Percentiles rank a stretch among this genome's conserved stretches.
phyloP scores from a whole-genome alignment of 2,329 filamentous ascomycete genomes.

The Helotiales sp. region DNA sequence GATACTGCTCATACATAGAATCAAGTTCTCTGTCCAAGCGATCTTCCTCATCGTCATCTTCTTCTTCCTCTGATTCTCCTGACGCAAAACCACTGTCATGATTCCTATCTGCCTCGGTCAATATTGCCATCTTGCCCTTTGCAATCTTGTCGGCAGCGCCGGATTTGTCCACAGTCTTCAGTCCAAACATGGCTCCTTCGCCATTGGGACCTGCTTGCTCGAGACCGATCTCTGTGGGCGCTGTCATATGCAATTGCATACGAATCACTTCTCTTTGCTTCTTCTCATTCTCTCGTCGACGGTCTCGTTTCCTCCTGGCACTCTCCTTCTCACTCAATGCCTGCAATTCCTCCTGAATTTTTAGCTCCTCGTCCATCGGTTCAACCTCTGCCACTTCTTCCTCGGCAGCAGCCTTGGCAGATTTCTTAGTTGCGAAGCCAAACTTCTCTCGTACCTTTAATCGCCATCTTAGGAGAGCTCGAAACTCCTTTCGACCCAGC shows the following conservation, averaged over 20 bases:
- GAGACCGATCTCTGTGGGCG: conserved; percentile 92
- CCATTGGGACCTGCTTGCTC: conserved; percentile 79
- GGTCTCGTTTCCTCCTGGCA: conserved; percentile 77
- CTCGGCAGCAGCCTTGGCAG: conserved; percentile 42
- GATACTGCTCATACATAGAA: conserved; percentile 81
- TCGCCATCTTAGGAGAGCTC: conserved; percentile 84
- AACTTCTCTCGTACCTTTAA: conserved; percentile 88
- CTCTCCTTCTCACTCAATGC: conserved; percentile 77
- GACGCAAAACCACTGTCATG: conserved; percentile 59
- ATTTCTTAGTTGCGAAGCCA: conserved; percentile 72
- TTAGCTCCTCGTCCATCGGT: conserved; percentile 91
- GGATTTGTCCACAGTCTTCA: conserved; percentile 79
- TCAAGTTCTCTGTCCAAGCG: conserved; percentile 83
- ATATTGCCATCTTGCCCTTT: conserved; percentile 75
- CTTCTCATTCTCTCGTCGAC: conserved; percentile 84
- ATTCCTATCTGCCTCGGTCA: conserved; percentile 58
- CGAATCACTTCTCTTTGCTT: conserved; percentile 94
- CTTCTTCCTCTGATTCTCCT: conserved; percentile 58
- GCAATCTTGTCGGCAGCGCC: conserved; percentile 67
- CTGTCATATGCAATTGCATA: conserved; percentile 96
- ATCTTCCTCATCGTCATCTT: conserved; percentile 75
- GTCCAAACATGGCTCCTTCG: conserved; percentile 80
- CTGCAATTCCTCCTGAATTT: conserved; percentile 85
- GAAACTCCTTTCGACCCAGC: conserved; percentile 91
- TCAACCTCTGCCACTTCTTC: conserved; percentile 80